Evolutionary conservation across 768 basidiomycete species (phyloP).

Genomic region (Mycena sanguinolenta): DNA sequence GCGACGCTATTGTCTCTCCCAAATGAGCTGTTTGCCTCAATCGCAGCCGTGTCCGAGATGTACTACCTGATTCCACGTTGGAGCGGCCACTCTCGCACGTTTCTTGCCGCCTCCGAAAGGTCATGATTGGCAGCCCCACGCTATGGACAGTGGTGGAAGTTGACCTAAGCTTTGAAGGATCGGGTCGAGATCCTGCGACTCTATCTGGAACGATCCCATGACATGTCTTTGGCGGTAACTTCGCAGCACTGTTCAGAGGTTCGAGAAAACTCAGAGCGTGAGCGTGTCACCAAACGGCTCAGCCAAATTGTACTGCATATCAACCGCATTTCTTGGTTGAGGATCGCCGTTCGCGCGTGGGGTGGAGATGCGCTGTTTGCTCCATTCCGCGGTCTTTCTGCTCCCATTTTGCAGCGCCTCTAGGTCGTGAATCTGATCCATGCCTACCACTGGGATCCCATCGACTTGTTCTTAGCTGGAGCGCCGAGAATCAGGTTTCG

Average conservation of each 20-base stretch:
- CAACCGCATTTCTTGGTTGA: neutral
- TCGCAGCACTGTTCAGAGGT: too few relatives aligned
- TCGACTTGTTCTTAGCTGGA: neutral
- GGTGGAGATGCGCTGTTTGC: neutral
- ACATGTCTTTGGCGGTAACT: neutral
- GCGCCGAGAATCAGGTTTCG: neutral
- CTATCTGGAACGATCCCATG: constrained; percentile 11
- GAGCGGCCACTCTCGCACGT: constrained; percentile 8
- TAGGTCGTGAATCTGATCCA: neutral
- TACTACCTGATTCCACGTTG: too few relatives aligned
- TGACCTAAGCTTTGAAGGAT: neutral
- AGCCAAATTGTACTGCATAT: neutral
- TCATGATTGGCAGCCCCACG: neutral
- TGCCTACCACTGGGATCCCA: too few relatives aligned
- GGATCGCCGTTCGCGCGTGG: neutral
- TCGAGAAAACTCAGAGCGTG: too few relatives aligned
- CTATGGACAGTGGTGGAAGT: neutral
- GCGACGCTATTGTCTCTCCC: neutral
- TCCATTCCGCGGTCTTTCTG: neutral
- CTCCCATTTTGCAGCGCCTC: neutral
- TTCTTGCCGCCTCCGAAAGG: neutral
- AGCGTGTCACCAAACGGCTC: neutral
- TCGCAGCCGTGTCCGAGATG: neutral
- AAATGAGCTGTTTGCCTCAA: constrained; percentile 4
- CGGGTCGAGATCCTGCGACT: neutral